Conservation (phyloP, 495 filamentous ascomycete genomes). For the Lophiotrema nucula region DNA sequence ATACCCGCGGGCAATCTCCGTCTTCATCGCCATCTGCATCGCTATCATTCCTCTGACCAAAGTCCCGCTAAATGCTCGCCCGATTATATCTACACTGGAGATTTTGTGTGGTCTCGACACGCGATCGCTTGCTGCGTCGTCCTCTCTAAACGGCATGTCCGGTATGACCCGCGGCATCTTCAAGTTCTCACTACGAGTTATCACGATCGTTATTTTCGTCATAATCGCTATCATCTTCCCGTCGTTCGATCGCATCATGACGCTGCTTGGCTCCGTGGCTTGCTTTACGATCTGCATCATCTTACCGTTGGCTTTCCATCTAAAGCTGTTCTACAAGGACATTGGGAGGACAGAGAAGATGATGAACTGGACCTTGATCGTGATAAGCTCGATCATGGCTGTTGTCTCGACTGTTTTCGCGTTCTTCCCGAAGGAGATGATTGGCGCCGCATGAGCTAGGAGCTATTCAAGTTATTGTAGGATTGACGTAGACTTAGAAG, state of each 20-base stretch:
- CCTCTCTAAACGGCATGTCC: conserved; percentile 52
- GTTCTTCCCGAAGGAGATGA: conserved; percentile 70
- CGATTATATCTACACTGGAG: conserved; percentile 83
- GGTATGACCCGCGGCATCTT: conserved; percentile 57
- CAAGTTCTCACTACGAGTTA: conserved; percentile 61
- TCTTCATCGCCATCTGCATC: conserved; percentile 80
- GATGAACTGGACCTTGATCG: conserved; percentile 68
- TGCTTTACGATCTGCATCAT: conserved; percentile 96
- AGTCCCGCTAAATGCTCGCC: conserved; percentile 84
- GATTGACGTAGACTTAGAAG: too few species aligned
- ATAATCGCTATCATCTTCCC: conserved; percentile 77
- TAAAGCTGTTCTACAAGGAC: conserved; percentile 87
- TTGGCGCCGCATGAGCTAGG: conserved; percentile 26
- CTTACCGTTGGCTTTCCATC: conserved; percentile 76
- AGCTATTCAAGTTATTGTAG: too few species aligned
- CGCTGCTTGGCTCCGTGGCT: conserved; percentile 83
- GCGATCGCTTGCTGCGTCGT: conserved; percentile 48
- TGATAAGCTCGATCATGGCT: conserved; percentile 66
- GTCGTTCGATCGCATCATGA: conserved; percentile 90
- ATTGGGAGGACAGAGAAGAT: conserved; percentile 63
- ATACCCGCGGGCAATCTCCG: conserved; percentile 71
- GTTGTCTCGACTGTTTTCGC: conserved; percentile 80
- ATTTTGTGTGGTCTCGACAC: conserved; percentile 70
- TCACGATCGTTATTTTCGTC: conserved; percentile 60
- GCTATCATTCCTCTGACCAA: conserved; percentile 94